A percentile compares a stretch with the other conserved stretches of the same genome.
phyloP scores from a whole-genome alignment of 306 rosid genomes.

The Citrullus amarus region DNA sequence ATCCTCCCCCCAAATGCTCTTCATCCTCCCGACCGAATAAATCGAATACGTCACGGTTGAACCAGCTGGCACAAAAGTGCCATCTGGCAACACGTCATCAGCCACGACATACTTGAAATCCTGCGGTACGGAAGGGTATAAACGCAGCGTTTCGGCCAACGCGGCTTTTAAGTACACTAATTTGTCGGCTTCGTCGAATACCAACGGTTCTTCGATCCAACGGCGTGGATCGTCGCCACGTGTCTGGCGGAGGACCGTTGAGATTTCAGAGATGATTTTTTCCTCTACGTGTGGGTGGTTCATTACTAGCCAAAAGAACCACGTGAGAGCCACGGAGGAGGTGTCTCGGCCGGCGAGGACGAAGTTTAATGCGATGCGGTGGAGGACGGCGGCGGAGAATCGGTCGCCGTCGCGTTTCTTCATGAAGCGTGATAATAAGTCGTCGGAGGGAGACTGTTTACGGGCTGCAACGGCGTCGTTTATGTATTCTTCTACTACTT shows the following conservation, averaged over 20 bases:
- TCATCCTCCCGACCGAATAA: conserved; percentile 80
- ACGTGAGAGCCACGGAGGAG: conserved; percentile 81
- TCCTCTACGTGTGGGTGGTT: conserved; percentile 48
- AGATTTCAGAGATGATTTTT: conserved; percentile 44
- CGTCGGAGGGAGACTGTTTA: conserved; percentile 57
- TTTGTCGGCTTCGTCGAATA: conserved; percentile 64
- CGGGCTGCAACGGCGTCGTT: conserved; percentile 56
- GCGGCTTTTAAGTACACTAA: conserved; percentile 76
- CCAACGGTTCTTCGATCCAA: conserved; percentile 68
- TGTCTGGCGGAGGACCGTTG: conserved; percentile 26
- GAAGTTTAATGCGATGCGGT: conserved; percentile 73
- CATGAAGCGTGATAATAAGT: conserved; percentile 61
- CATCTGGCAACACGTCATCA: conserved; percentile 81
- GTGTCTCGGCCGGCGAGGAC: conserved; percentile 98
- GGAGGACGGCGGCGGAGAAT: conserved; percentile 30
- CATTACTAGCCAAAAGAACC: conserved; percentile 94
- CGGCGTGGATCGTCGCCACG: conserved; percentile 35
- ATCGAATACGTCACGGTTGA: conserved; percentile 91
- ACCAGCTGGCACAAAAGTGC: conserved; percentile 71
- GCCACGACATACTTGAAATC: conserved; percentile 59
- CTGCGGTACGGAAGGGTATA: conserved; percentile 83
- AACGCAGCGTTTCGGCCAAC: conserved; percentile 61
- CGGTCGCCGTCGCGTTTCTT: conserved; percentile 47
- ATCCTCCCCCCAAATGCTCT: conserved; percentile 87
- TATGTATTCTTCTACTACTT: conserved; percentile 60